Evolutionary conservation across 768 basidiomycete genomes (phyloP).

Genomic region (Clathrus columnatus): DNA sequence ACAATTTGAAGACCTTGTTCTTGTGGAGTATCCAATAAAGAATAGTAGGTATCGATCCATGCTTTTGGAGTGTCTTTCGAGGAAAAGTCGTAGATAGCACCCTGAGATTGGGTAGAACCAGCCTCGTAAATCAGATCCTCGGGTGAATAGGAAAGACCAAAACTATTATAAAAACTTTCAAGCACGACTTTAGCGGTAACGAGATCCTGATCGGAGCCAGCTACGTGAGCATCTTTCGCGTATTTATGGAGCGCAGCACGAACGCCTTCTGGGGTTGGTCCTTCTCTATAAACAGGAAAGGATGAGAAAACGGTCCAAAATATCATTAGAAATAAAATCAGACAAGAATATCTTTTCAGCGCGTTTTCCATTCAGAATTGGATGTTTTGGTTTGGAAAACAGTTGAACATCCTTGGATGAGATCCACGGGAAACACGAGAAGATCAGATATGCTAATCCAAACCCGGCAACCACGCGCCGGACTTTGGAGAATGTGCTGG

Average conservation of each 20-base stretch:
- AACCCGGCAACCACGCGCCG: no score
- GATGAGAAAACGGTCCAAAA: neutral
- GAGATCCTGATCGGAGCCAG: conserved; percentile 56
- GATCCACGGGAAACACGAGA: no score
- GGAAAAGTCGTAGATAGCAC: conserved; percentile 50
- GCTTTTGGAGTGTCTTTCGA: conserved; percentile 44
- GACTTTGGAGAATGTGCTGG: no score
- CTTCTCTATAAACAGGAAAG: conserved; percentile 32
- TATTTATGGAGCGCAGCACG: conserved; percentile 47
- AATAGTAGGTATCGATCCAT: conserved; percentile 87
- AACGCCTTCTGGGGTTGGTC: conserved; percentile 52
- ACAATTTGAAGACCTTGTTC: conserved; percentile 62
- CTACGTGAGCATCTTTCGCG: conserved; percentile 64
- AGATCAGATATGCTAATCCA: no score
- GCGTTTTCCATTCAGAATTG: conserved; percentile 24
- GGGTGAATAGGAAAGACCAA: conserved; percentile 37
- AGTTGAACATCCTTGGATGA: no score
- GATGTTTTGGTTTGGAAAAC: no score
- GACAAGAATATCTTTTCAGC: conserved; percentile 41
- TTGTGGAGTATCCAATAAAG: conserved; percentile 72
- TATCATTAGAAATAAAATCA: neutral
- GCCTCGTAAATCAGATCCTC: conserved; percentile 56
- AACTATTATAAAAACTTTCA: conserved; percentile 54
- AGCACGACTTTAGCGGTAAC: conserved; percentile 60
- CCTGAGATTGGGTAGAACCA: conserved; percentile 57